Conservation (phyloP, 1,284 basidiomycete species). For the Mrakiaceae sp. region DNA sequence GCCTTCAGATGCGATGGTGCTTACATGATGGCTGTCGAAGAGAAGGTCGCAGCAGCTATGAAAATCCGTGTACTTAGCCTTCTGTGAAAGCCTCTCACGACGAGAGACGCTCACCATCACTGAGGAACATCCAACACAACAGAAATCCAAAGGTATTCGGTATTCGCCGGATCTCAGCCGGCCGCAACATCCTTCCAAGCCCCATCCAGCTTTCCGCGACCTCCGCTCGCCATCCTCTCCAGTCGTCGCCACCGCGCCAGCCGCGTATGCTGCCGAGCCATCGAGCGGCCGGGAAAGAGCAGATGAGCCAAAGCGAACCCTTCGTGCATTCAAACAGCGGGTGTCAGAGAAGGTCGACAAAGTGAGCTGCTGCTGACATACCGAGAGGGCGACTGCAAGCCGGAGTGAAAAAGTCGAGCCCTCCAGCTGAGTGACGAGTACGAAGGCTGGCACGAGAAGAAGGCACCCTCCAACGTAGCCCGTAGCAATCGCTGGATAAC, state of each 20-base stretch:
- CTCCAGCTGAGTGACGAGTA: slow-evolving; percentile 54
- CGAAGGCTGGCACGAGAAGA: slow-evolving; percentile 58
- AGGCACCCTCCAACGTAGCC: slow-evolving; percentile 35
- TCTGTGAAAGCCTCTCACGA: too few relatives aligned
- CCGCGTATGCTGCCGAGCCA: slow-evolving; percentile 42
- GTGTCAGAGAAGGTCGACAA: too few relatives aligned
- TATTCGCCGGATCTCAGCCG: slow-evolving; percentile 56
- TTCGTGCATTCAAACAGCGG: too few relatives aligned
- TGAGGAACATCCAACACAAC: slow-evolving; percentile 80
- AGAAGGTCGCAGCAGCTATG: slow-evolving; percentile 1
- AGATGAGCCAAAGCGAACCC: slow-evolving; percentile 73
- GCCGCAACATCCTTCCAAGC: slow-evolving; percentile 49
- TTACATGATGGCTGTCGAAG: slow-evolving; percentile 11
- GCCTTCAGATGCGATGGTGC: slow-evolving; percentile 33
- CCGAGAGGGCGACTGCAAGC: slow-evolving; percentile 61
- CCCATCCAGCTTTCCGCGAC: slow-evolving; percentile 26
- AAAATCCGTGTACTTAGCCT: too few relatives aligned
- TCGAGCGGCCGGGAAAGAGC: slow-evolving; percentile 58
- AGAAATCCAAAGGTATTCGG: slow-evolving; percentile 75
- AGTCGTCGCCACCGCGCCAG: slow-evolving; percentile 12
- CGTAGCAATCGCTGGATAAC: slow-evolving; percentile 1
- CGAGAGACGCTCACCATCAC: slow-evolving; percentile 50
- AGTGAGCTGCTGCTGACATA: too few relatives aligned
- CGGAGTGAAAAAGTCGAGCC: slow-evolving; percentile 64
- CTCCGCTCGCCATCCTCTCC: slow-evolving; percentile 30